Percentiles rank a stretch among this genome's conserved stretches.
phyloP scores from a whole-genome alignment of 352 stramenopile genomes.

The Aphanomyces stellatus region DNA sequence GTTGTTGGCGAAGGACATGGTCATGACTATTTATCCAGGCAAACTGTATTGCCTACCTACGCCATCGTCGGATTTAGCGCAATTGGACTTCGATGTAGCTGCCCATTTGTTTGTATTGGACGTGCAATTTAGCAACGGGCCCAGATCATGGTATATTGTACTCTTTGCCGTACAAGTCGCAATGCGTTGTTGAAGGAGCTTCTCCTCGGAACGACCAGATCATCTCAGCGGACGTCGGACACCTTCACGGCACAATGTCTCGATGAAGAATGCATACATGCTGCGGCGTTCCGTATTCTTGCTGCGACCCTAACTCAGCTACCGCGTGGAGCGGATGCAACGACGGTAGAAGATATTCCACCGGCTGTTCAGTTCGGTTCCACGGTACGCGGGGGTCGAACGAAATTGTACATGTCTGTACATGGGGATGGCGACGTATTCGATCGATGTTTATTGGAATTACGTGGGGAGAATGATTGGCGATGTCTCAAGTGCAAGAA shows the following conservation, averaged over 20 bases:
- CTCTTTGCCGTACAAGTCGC: neutral
- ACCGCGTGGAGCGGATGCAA: neutral
- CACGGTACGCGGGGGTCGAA: neutral
- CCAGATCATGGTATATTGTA: neutral
- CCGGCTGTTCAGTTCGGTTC: neutral
- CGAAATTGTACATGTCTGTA: neutral
- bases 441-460: neutral
- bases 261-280: neutral
- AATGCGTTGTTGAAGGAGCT: neutral
- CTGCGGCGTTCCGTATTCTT: neutral
- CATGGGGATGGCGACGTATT: neutral
- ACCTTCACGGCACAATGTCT: neutral
- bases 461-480: neutral
- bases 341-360: neutral
- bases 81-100: neutral
- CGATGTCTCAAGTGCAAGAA: neutral
- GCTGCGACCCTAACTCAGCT: neutral
- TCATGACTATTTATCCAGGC: neutral
- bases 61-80: neutral
- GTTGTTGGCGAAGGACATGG: neutral
- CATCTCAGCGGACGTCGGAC: neutral
- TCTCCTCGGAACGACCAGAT: neutral
- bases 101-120: neutral
- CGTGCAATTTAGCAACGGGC: neutral
- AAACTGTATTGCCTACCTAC: neutral